Evolutionary conservation across 768 basidiomycete species (phyloP), one percentile per base, ranked within the genome.

Genomic region (Boletus reticulatus): DNA sequence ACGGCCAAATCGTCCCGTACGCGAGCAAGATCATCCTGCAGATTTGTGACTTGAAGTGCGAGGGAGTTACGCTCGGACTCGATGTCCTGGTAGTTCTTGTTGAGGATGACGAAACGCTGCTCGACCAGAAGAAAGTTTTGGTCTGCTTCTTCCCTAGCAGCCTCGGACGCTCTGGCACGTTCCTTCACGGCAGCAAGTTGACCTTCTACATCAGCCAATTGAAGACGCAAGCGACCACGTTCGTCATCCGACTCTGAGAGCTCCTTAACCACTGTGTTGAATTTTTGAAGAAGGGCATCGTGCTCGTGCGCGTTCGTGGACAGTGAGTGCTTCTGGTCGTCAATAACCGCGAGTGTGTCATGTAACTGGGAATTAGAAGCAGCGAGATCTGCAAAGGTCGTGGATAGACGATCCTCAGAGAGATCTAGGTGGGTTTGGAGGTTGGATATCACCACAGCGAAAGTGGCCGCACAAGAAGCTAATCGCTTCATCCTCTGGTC

Each of bases 11-110:
- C 84, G 22, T 79, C 71, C 56, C 82, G 83, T 8, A 77, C 80
- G 29, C 60, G 61, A 8, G 74, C 67, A 14, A 90, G 74, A 57
- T 91, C 89, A 36, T 74, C 68, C 46, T 79, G 77, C n/a, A 89
- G 69, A 53, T 89, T 87, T 4, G 78, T 76, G 34, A 87, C 71
- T 64, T 87, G 84, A 12, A 88, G 76, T n/a, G 74, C 71, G 19
- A 90, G 76, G 3, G 86, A 83, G 59, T 86, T 79, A 24, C 88
- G 83, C 62, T 88, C 81, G 0, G 85, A 80, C 62, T 88, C 86
- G 39, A 81, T 72, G 39, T 80, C 76, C 43, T 85, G 80, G 14
- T 84, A 75, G 16, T 77, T 68, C 47, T 77, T 73, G 6, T 74
- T 73, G 20, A 80, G 63, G n/a, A 77, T 76, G 6, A 66, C 56